phyloP scores from a whole-genome alignment of 2,329 filamentous ascomycete genomes.

The Fusarium chlamydosporum region DNA sequence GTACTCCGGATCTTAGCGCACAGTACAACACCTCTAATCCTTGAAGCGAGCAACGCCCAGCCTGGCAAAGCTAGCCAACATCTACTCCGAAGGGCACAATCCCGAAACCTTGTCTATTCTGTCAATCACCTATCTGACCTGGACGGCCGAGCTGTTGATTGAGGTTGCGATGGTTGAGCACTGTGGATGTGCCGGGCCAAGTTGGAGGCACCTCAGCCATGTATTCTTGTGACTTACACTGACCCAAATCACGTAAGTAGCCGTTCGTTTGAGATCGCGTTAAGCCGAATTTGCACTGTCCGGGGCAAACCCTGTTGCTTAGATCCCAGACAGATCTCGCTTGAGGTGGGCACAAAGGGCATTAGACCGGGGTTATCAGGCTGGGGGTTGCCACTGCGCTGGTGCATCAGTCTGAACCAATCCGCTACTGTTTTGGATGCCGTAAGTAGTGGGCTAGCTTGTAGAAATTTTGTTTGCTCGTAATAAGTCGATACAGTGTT shows the following conservation, averaged over 20 bases:
- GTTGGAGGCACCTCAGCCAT: constrained; percentile 11
- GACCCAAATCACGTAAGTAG: constrained; percentile 37
- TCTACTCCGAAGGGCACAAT: constrained; percentile 11
- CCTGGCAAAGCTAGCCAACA: constrained; percentile 3
- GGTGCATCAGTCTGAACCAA: constrained; percentile 35
- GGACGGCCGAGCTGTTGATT: constrained; percentile 1
- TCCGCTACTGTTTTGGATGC: constrained; percentile 19
- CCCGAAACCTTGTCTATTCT: constrained; percentile 32
- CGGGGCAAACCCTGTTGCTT: constrained; percentile 43
- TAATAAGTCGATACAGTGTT: constrained; percentile 21
- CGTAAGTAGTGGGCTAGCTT: constrained; percentile 13
- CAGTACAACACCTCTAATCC: constrained; percentile 13
- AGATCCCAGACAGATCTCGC: constrained; percentile 45
- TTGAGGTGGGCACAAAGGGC: constrained; percentile 31
- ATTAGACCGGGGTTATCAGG: constrained; percentile 16
- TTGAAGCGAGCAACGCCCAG: constrained; percentile 3
- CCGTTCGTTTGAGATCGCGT: constrained; percentile 45
- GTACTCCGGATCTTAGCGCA: constrained; percentile 13
- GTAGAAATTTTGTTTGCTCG: constrained; percentile 38
- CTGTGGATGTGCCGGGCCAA: constrained; percentile 20
- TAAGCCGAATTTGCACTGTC: constrained; percentile 42
- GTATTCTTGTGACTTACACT: constrained; percentile 22
- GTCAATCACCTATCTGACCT: constrained; percentile 17
- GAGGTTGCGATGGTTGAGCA: constrained; percentile 17
- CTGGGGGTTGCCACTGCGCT: constrained; percentile 43